Base-by-base conservation (phyloP, 371 early-diverging fungal genomes). In the Apophysomyces trapeziformis region DNA sequence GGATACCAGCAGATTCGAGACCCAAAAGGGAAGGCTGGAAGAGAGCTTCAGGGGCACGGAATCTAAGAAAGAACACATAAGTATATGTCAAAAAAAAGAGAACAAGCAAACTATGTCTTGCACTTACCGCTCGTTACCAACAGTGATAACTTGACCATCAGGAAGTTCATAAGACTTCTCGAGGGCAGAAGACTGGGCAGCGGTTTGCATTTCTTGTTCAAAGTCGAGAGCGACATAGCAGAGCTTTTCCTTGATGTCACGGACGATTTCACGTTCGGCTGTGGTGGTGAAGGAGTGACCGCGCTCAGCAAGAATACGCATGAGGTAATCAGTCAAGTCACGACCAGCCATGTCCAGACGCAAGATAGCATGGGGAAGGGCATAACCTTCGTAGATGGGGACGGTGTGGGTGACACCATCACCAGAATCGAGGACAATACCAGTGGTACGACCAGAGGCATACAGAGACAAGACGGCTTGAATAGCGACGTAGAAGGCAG, bases 321-420 rank as follows among this genome's bases (percentile, higher is more conserved):
- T 92, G 66, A 99, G 83, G 88, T 98, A 94, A 66, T 97, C 95
- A 66, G 99, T 99, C 77, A 99, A 88, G 83, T 99, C 99, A 84
- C 99, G 96, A 79, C 90, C 90, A 65, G 90, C 89, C 76, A 91
- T 79, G 79, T 99, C 99, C 66, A 99, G 89, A 90, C 99, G 96
- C 73, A 94, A 91, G 75, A 99, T 99, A 70, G 99, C 99, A 82
- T 95, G 93, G 70, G 99, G 99, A 66, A 99, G 92, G 56, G 99
- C 89, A 80, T 98, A 99, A 83, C 99, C 99, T 88, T 99, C 99
- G 84, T 99, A 99, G 77, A 99, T 97, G 65, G 99, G 99, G 62
- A 99, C 99, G 57, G 98, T 95, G 92, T 99, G 99, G 73, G 99
- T 93, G 66, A 99, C 99, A 95, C 99, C 99, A 86, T 99, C 99